Percentiles rank a stretch among this genome's conserved stretches.
phyloP scores from a whole-genome alignment of 1,284 basidiomycete species.

The Ustilago hordei region DNA sequence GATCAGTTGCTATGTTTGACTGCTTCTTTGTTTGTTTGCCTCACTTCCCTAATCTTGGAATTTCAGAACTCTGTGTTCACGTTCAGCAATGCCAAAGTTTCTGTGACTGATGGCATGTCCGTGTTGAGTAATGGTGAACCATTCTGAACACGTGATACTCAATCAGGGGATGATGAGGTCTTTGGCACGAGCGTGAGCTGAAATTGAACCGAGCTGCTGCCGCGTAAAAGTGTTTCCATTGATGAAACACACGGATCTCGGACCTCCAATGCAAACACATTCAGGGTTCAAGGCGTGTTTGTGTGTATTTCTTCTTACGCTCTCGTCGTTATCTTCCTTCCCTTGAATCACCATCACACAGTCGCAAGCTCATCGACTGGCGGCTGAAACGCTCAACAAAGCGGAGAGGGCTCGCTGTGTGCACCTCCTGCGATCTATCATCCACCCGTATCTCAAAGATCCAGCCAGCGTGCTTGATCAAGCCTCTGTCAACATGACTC shows the following conservation, averaged over 20 bases:
- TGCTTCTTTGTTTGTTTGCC: neutral
- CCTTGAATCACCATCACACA: neutral
- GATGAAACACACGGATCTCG: constrained; percentile 1
- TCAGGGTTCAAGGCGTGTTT: constrained; percentile 1
- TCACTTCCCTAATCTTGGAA: neutral
- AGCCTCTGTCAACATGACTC: neutral
- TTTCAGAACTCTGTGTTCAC: neutral
- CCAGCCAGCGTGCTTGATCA: neutral
- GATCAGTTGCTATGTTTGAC: neutral
- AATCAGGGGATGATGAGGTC: neutral
- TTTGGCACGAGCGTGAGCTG: neutral
- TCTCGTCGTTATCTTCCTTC: neutral
- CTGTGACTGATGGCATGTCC: neutral
- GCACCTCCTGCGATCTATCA: neutral
- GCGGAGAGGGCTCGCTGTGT: neutral
- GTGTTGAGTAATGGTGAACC: neutral
- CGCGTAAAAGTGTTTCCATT: neutral
- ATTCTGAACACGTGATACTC: neutral
- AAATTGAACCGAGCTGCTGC: neutral
- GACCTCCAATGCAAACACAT: neutral
- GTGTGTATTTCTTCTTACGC: neutral
- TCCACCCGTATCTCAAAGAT: neutral
- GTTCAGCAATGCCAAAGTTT: neutral
- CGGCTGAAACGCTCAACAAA: neutral
- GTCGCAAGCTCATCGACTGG: neutral